Base-by-base conservation (phyloP, 257 asterid species). In the Nicotiana otophora region DNA sequence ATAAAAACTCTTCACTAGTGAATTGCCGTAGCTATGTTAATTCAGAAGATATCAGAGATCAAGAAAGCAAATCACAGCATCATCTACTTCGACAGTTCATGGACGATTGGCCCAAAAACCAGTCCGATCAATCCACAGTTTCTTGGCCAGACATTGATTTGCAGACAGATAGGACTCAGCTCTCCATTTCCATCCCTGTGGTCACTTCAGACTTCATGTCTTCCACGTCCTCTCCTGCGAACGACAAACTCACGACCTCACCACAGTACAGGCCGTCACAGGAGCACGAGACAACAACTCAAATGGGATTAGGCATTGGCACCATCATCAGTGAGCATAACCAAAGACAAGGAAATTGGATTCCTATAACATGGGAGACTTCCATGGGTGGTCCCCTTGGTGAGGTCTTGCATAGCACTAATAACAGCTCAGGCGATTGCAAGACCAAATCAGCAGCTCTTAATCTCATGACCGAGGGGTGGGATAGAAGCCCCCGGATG, bases 371-470 rank as follows among this genome's bases (percentile, higher is more conserved):
- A 0, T 94, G 99, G 98, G 94, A 89, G 67, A 86, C 94, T 0
- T 90, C 98, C 1, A 84, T 88, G 77, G 98, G 97, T 16, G 99
- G 99, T 14, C 99, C 99, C 16, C 97, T 96, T 0, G 99, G 97
- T 0, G 99, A 96, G 86, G 99, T 88, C 30, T 81, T 96, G 53
- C 98, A 94, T 53, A 87, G 85, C 77, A 86, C 91, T 3, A 86
- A 77, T 26, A 88, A 70, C 82, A 76, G 57, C 78, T 75, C 84
- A 0, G 81, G 82, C 0, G 91, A 87, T 5, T 80, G 89, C 83
- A 88, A 83, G 80, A 77, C 77, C 51, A 12, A 88, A 4, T 86
- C 90, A 8, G 92, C 88, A 2, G 60, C 79, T 46, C 94, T 94
- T 33, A 91, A 90, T 79, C 88, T 91, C 19, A 90, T 91, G 86